Percentiles rank a stretch among this genome's conserved stretches.
Conservation (phyloP, 768 basidiomycete genomes). For the Boletellus ananas region DNA sequence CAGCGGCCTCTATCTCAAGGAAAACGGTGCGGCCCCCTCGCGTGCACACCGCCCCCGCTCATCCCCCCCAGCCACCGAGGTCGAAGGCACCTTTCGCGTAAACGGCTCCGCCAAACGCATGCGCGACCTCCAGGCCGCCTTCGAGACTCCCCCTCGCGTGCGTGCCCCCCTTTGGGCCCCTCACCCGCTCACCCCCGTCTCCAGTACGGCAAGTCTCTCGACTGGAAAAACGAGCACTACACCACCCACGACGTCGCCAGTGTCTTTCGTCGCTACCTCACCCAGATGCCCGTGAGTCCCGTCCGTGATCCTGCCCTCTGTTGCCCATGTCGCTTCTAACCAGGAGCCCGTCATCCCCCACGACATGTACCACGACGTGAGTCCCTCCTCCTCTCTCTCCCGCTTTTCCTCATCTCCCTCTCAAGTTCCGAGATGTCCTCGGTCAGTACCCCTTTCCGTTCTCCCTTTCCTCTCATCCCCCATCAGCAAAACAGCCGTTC, state of each 20-base stretch:
- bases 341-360: constrained; percentile 95
- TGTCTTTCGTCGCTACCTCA: constrained; percentile 92
- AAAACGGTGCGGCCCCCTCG: constrained; percentile 58
- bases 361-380: constrained; percentile 81
- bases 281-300: constrained; percentile 86
- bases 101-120: constrained; percentile 95
- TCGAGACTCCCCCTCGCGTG: constrained; percentile 86
- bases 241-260: constrained; percentile 98
- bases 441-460: constrained; percentile 40
- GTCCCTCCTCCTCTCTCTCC: constrained; percentile 29
- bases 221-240: constrained; percentile 83
- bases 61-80: constrained; percentile 66
- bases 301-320: background rate
- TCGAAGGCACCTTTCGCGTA: constrained; percentile 91
- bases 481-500: constrained; percentile 59
- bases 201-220: constrained; percentile 90
- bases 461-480: constrained; percentile 4
- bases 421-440: constrained; percentile 74
- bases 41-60: background rate
- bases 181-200: constrained; percentile 5
- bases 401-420: constrained; percentile 7
- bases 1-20: constrained; percentile 92
- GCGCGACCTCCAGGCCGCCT: constrained; percentile 89
- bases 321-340: constrained; percentile 8
- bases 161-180: constrained; percentile 14